Evolutionary conservation across 208 protist species (phyloP).

Genomic region (Angomonas deanei): DNA sequence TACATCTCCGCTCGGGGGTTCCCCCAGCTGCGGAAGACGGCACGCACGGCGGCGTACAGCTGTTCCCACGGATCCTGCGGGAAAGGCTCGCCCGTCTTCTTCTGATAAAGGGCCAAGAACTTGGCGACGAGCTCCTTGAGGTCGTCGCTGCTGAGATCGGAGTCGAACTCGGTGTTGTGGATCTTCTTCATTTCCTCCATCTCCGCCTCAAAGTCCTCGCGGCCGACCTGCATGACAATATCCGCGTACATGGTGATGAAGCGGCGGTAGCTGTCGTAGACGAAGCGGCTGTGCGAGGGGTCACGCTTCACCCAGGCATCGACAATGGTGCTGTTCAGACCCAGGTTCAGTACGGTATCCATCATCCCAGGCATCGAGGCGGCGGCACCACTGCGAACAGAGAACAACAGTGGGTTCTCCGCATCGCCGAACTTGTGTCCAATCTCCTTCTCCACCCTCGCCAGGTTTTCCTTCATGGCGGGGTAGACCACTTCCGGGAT

Average conservation of each 20-base stretch:
- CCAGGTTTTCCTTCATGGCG: slow-evolving; percentile 67
- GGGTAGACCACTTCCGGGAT: slow-evolving; percentile 48
- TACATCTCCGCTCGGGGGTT: slow-evolving; percentile 90
- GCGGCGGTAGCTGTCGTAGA: slow-evolving; percentile 93
- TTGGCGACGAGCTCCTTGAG: slow-evolving; percentile 65
- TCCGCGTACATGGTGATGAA: slow-evolving; percentile 95
- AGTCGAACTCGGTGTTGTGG: slow-evolving; percentile 72
- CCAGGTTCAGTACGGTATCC: slow-evolving; percentile 94
- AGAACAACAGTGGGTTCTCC: slow-evolving; percentile 89
- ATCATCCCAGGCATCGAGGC: slow-evolving; percentile 97
- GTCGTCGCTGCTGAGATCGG: slow-evolving; percentile 76
- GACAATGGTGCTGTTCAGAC: slow-evolving; percentile 84
- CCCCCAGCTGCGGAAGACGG: slow-evolving; percentile 92
- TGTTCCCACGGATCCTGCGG: slow-evolving; percentile 88
- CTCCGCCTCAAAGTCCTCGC: slow-evolving; percentile 85
- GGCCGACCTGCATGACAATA: slow-evolving; percentile 86
- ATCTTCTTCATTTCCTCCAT: slow-evolving; percentile 73
- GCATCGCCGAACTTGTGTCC: slow-evolving; percentile 74
- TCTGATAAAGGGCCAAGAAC: slow-evolving; percentile 64
- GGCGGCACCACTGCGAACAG: slow-evolving; percentile 90
- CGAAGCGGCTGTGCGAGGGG: slow-evolving; percentile 80
- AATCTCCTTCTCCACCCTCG: slow-evolving; percentile 80
- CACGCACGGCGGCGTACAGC: slow-evolving; percentile 78
- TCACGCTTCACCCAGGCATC: slow-evolving; percentile 62
- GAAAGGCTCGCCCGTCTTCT: slow-evolving; percentile 68